Conservation (phyloP, 2,329 filamentous ascomycete genomes). For the Fragosphaeria purpurea region DNA sequence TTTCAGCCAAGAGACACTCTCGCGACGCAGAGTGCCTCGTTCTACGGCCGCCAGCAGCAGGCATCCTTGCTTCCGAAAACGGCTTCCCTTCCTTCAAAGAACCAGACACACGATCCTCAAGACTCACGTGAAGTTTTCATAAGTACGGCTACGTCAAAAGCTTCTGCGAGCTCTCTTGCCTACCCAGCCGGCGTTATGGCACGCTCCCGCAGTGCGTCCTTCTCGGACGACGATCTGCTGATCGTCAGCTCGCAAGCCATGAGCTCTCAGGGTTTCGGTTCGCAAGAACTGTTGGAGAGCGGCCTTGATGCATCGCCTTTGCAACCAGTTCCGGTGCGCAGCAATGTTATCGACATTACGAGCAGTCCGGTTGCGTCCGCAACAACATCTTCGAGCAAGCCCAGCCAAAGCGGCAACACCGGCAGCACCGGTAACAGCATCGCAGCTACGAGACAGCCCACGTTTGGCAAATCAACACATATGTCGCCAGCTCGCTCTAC, state of each 20-base stretch:
- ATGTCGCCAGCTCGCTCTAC: constrained; percentile 13
- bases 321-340: constrained; percentile 27
- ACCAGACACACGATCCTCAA: constrained; percentile 7
- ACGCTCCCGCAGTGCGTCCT: constrained; percentile 21
- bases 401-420: background rate
- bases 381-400: background rate
- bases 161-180: background rate
- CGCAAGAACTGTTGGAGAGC: background rate
- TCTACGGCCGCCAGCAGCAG: background rate
- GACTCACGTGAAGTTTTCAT: too few species aligned
- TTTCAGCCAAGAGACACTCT: constrained; percentile 19
- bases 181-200: constrained; percentile 12
- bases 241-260: constrained; percentile 24
- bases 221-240: constrained; percentile 27
- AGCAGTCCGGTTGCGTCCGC: constrained; percentile 16
- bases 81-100: background rate
- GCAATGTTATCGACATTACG: constrained; percentile 21
- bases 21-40: constrained; percentile 1
- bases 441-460: constrained; percentile 15
- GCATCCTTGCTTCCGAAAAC: background rate
- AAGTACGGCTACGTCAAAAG: background rate
- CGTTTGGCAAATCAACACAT: constrained; percentile 21
- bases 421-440: background rate
- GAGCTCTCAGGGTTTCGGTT: constrained; percentile 16
- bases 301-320: constrained; percentile 17